phyloP scores from a whole-genome alignment of 805 yeast species.

The Candida lessepsii region DNA sequence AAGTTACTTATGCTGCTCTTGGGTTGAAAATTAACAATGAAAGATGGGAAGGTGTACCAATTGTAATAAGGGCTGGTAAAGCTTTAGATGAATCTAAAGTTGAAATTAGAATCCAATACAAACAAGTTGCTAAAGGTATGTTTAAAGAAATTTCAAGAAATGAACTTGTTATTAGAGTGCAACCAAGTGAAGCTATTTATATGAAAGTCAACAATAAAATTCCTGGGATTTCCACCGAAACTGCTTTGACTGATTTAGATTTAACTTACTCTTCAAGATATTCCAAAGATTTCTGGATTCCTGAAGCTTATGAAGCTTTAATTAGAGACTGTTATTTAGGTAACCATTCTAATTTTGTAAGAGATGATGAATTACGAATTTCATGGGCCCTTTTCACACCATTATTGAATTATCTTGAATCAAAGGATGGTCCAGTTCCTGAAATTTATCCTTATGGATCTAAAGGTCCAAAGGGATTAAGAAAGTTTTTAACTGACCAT shows the following conservation, averaged over 20 bases:
- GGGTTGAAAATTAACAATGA: slow-evolving; percentile 79
- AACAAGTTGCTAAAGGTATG: slow-evolving; percentile 79
- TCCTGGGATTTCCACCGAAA: slow-evolving; percentile 84
- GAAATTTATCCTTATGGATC: slow-evolving; percentile 81
- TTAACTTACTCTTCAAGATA: slow-evolving; percentile 80
- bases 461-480: slow-evolving; percentile 76
- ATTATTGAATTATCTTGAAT: slow-evolving; percentile 74
- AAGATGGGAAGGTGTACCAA: slow-evolving; percentile 98
- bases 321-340: slow-evolving; percentile 88
- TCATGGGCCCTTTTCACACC: slow-evolving; percentile 96
- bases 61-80: slow-evolving; percentile 94
- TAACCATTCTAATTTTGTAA: slow-evolving; percentile 95
- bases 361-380: slow-evolving; percentile 94
- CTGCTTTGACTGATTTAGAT: slow-evolving; percentile 86
- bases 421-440: slow-evolving; percentile 65
- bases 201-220: slow-evolving; percentile 89
- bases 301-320: slow-evolving; percentile 96
- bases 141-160: slow-evolving; percentile 81
- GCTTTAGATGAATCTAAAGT: slow-evolving; percentile 95
- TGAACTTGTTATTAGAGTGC: slow-evolving; percentile 90
- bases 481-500: slow-evolving; percentile 59
- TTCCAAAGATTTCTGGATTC: slow-evolving; percentile 82
- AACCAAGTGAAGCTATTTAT: slow-evolving; percentile 93
- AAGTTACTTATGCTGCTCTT: slow-evolving; percentile 90
- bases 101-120: slow-evolving; percentile 91